Percentiles rank a stretch among this genome's conserved stretches.
These are phyloP conservation scores for Mayamaea pseudoterrestris DNA, from an alignment of 108 stramenopile species.

Conservation along the genomic window DNA sequence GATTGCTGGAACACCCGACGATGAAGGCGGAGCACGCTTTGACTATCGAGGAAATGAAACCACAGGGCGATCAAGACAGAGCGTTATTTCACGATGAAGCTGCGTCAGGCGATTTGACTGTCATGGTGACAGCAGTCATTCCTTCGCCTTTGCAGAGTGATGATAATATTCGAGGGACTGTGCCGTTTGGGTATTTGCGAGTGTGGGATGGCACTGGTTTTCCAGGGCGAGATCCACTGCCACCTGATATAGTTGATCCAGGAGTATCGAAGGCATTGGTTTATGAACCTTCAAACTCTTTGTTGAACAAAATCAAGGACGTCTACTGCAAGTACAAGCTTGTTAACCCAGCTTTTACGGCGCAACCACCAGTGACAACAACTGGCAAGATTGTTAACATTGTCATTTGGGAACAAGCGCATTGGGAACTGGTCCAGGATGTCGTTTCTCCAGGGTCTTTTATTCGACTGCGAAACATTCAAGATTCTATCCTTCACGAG, in stretches of 20 bases:
- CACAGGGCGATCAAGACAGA: constrained; percentile 4
- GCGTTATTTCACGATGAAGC: constrained; percentile 11
- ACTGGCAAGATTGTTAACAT: constrained; percentile 70
- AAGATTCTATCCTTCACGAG: too few relatives aligned
- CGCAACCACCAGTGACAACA: constrained; percentile 21
- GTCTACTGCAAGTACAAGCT: constrained; percentile 8
- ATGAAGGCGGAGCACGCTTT: constrained; percentile 17
- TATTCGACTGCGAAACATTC: constrained; percentile 67
- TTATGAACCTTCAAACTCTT: too few relatives aligned
- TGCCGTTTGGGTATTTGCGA: constrained; percentile 48
- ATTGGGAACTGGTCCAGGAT: constrained; percentile 54
- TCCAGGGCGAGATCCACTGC: constrained; percentile 59
- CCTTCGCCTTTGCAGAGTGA: not conserved
- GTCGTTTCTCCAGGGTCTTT: constrained; percentile 44
- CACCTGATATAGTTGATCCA: constrained; percentile 32
- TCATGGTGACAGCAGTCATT: constrained; percentile 51
- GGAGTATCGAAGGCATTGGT: too few relatives aligned
- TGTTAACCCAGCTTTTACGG: not conserved
- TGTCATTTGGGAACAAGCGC: constrained; percentile 61
- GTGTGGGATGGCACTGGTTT: constrained; percentile 83
- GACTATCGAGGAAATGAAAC: constrained; percentile 11
- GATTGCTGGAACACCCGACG: constrained; percentile 32
- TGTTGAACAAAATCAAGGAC: constrained; percentile 25
- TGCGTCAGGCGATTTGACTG: constrained; percentile 44
- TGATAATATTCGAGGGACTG: not conserved